Evolutionary conservation across 1,284 basidiomycete species (phyloP).

Genomic region (Sanghuangporus baumii): DNA sequence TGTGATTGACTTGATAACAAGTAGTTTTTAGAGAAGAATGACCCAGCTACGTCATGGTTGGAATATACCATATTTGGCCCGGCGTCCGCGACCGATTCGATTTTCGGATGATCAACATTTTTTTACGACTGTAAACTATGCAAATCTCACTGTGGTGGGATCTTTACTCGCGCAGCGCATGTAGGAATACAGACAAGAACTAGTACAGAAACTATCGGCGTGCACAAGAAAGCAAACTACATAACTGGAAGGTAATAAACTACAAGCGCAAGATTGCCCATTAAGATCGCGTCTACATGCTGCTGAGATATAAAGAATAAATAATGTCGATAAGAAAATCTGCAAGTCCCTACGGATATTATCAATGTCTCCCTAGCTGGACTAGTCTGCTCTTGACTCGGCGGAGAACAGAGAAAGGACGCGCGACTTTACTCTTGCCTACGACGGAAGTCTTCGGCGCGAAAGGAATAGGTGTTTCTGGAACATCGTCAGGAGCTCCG

Average conservation of each 20-base stretch:
- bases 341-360: background rate
- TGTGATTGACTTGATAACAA: background rate
- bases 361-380: slow-evolving; percentile 5
- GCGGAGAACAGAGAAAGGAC: slow-evolving; percentile 5
- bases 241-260: background rate
- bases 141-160: no score
- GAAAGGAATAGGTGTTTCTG: background rate
- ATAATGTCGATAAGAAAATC: background rate
- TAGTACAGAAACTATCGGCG: background rate
- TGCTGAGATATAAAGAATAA: slow-evolving; percentile 2
- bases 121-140: no score
- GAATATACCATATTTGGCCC: no score
- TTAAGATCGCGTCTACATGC: slow-evolving; percentile 4
- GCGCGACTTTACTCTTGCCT: background rate
- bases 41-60: no score
- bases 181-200: background rate
- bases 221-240: background rate
- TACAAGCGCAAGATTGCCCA: background rate
- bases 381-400: slow-evolving; percentile 7
- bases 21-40: no score
- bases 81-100: no score
- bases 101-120: no score
- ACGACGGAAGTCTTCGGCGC: background rate
- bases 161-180: no score
- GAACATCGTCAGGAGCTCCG: slow-evolving; percentile 15